A percentile compares a stretch with the other conserved stretches of the same genome.
Evolutionary conservation across 2,329 filamentous ascomycete genomes (phyloP).

Genomic region (Apiospora kogelbergensis): DNA sequence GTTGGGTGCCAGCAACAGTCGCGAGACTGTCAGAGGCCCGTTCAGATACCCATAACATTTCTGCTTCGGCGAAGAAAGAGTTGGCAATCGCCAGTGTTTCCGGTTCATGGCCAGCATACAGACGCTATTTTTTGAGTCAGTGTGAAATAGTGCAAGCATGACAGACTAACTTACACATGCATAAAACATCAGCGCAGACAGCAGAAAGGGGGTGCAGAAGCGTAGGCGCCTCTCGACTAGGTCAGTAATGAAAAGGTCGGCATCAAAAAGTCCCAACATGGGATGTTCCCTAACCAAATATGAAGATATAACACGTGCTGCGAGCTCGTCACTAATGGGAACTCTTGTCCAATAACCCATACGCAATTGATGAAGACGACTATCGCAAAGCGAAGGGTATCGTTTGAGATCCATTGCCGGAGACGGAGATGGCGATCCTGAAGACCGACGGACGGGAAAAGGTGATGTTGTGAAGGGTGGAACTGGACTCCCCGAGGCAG

Average conservation of each 20-base stretch:
- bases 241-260: slow-evolving; percentile 20
- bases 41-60: slow-evolving; percentile 9
- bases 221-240: slow-evolving; percentile 15
- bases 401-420: neutral
- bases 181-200: slow-evolving; percentile 17
- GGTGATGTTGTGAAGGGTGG: neutral
- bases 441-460: neutral
- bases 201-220: slow-evolving; percentile 20
- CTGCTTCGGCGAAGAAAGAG: slow-evolving; percentile 2
- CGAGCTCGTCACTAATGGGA: slow-evolving; percentile 12
- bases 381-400: slow-evolving; percentile 12
- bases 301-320: slow-evolving; percentile 16
- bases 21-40: neutral
- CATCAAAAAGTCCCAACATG: slow-evolving; percentile 19
- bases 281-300: slow-evolving; percentile 19
- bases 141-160: slow-evolving; percentile 17
- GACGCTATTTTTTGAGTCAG: slow-evolving; percentile 10
- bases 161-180: slow-evolving; percentile 17
- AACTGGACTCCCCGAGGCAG: neutral
- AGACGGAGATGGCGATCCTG: neutral
- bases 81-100: neutral
- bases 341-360: slow-evolving; percentile 17
- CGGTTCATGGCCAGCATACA: neutral
- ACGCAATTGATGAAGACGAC: slow-evolving; percentile 12
- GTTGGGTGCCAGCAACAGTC: neutral